A percentile compares a stretch with the other conserved stretches of the same genome.
These are phyloP conservation scores for Microcyclosporella mali DNA, from an alignment of 2,329 filamentous ascomycete genomes.

Conservation along the genomic window DNA sequence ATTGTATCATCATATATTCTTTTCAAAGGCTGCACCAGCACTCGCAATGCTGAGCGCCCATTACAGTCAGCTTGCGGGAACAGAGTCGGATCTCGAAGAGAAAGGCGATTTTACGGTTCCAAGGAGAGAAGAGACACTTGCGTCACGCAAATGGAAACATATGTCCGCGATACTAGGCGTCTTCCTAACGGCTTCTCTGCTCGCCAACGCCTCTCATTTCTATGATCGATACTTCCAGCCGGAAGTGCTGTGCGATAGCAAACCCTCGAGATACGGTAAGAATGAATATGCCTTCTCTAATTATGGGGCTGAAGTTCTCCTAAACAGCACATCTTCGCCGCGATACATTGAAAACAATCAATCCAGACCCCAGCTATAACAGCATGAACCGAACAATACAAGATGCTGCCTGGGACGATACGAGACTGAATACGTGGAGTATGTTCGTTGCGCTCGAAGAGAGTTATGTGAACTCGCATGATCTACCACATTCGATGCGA, in stretches of 20 bases:
- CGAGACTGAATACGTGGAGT: not conserved
- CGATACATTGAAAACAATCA: not conserved
- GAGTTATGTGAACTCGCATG: not conserved
- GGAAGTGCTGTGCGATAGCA: not conserved
- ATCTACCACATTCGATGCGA: not conserved
- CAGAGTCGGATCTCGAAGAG: not conserved
- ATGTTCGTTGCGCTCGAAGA: conserved; percentile 1
- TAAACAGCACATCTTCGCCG: not conserved
- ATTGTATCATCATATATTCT: not conserved
- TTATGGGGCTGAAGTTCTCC: not conserved
- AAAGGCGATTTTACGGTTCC: not conserved
- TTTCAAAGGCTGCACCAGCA: too few relatives aligned
- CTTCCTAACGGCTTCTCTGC: not conserved
- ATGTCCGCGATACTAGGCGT: not conserved
- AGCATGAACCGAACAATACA: not conserved
- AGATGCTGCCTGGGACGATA: not conserved
- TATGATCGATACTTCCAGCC: not conserved
- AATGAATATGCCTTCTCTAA: not conserved
- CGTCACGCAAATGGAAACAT: not conserved
- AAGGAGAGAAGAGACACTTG: too few relatives aligned
- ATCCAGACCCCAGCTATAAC: not conserved
- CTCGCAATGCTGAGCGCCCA: not conserved
- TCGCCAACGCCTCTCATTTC: not conserved
- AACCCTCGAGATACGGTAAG: not conserved
- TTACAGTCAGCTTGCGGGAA: not conserved